Base-by-base conservation (phyloP, 225 moss, liverwort and hornwort genomes). In the Bryum argenteum region DNA sequence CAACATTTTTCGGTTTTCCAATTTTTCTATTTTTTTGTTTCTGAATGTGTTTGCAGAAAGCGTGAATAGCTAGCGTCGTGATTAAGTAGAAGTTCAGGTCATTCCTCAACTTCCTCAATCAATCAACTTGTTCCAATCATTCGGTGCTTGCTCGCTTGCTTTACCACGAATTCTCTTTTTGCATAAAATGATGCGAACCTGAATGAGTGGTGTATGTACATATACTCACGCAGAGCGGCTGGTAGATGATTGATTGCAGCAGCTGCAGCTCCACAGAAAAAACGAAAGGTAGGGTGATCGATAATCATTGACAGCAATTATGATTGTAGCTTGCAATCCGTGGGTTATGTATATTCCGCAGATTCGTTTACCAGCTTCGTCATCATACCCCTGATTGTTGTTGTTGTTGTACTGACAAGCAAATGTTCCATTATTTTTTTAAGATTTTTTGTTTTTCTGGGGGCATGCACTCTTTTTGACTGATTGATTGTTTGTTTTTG, bases 341-440 rank as follows among this genome's bases (percentile, higher is more conserved):
- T 73, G 68, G 69, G 48, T 26, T 40, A 65, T 28, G 28, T 33
- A 33, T 60, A 58, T 74, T 39, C 11, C 2, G 60, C 73, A 63
- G 61, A 82, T 78, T 78, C 23, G 66, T 70, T 74, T 74, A 78
- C 74, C 72, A 58, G 70, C 48, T 78, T 70, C 56, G 21, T n/a
- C 66, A 66, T 65, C 48, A 70, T 77, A 60, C 60, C 63, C 33
- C 33, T 45, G 52, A 10, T 62, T 33, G 21, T 11, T 50, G 61
- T 54, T 4, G n/a, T n/a, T n/a, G n/a, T n/a, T 20, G 40, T 62
- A 71, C 54, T 42, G 26, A 63, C 42, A 58, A 6, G 33, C 33
- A 33, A 33, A 33, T 33, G 5, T 4, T 33, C 33, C 33, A 33
- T 33, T 33, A 33, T 33, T 33, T 28, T 33, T 33, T n/a, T n/a